A percentile compares a stretch with the other conserved stretches of the same genome.
Conservation (phyloP, 495 filamentous ascomycete species). For the Talaromyces stipitatus region DNA sequence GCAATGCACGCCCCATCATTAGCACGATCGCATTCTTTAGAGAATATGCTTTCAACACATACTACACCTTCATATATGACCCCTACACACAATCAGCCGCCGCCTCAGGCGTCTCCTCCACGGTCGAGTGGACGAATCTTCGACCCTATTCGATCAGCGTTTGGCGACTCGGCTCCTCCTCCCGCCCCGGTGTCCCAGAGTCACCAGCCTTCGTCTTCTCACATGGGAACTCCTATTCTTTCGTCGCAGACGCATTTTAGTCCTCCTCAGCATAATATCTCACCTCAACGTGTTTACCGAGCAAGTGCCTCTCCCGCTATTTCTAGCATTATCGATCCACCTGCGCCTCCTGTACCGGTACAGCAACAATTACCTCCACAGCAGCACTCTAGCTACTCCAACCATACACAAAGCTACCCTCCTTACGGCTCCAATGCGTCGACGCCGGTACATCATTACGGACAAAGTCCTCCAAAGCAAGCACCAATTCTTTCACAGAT, state of each 20-base stretch:
- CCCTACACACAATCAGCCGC: conserved; percentile 25
- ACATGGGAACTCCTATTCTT: conserved; percentile 48
- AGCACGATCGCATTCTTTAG: conserved; percentile 5
- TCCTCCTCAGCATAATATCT: conserved; percentile 24
- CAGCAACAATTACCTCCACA: conserved; percentile 16
- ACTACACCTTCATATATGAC: conserved; percentile 10
- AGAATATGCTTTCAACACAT: background rate
- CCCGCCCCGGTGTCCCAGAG: conserved; percentile 40
- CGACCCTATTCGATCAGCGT: conserved; percentile 70
- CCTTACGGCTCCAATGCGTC: conserved; percentile 1
- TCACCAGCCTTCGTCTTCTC: conserved; percentile 42
- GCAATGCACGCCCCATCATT: conserved; percentile 3
- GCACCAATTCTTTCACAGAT: background rate
- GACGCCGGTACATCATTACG: conserved; percentile 2
- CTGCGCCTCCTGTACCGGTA: conserved; percentile 37
- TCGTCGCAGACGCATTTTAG: conserved; percentile 26
- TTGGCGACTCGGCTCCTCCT: conserved; percentile 50
- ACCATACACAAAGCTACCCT: background rate
- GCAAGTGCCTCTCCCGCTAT: conserved; percentile 87
- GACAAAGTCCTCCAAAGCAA: conserved; percentile 3
- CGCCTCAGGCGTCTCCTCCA: conserved; percentile 18
- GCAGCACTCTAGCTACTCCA: background rate
- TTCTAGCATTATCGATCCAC: conserved; percentile 79
- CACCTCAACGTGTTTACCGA: conserved; percentile 43
- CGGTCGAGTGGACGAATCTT: conserved; percentile 70